Evolutionary conservation across 2,329 filamentous ascomycete genomes (phyloP), one percentile per base, ranked within the genome.

Genomic region (Dryadomyces quercivorus): DNA sequence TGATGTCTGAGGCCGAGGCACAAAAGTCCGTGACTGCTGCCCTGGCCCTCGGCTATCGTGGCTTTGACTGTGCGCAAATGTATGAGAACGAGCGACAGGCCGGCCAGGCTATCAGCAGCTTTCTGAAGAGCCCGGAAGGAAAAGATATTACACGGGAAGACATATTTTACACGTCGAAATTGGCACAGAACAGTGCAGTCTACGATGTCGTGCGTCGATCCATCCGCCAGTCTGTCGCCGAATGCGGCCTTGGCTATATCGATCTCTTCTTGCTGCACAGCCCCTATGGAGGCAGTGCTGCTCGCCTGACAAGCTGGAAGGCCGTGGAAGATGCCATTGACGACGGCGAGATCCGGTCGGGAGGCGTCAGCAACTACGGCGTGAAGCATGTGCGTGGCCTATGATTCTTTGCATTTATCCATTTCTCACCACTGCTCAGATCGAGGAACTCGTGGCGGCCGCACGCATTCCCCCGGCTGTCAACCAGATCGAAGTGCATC

Each of bases 401-500:
- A 16, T 10, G 15, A 1, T 5, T 31, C 18, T 44, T 9, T 3
- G 7, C 22, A 6, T 15, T 20, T 21, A 18, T 40, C 9, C 26
- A 12, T 13, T n/a, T 26, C 34, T 40, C 34, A 38, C 26, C 16
- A 42, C 12, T 26, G 20, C 16, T 31, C 4, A 85, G 78, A 75
- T 90, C 51, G 76, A 86, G 59, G 85, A 90, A 64, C 70, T 90
- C 50, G 76, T 88, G 63, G 73, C 75, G 2, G 76, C 76, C 0
- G 82, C 85, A 0, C 73, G 75, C 0, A 75, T 86, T 48, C 66
- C 72, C 10, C 87, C 88, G 0, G 78, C 81, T 1, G 80, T 92
- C 51, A 92, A 92, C 63, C 88, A 93, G 69, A 84, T 91, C 61
- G 85, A 92, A 66, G 77, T 91, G 1, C 86, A 92, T 58, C 87